These are phyloP conservation scores for Kazachstania sp. DNA, from an alignment of 1,139 yeast species.

Conservation along the genomic window DNA sequence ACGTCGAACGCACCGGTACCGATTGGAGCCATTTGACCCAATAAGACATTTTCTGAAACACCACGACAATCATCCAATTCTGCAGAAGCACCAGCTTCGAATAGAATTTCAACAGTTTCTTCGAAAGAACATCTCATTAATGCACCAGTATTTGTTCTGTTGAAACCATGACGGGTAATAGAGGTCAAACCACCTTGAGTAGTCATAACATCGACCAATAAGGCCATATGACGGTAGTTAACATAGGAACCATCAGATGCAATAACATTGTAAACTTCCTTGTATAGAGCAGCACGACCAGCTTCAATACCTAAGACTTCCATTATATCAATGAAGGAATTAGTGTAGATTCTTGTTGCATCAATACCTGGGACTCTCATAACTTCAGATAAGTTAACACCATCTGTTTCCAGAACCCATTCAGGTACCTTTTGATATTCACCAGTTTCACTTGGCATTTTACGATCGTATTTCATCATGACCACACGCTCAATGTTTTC, in stretches of 20 bases:
- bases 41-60: slow-evolving; percentile 93
- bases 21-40: slow-evolving; percentile 97
- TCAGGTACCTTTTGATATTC: slow-evolving; percentile 84
- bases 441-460: slow-evolving; percentile 72
- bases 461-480: slow-evolving; percentile 82
- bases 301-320: slow-evolving; percentile 98
- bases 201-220: slow-evolving; percentile 97
- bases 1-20: slow-evolving; percentile 99
- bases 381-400: slow-evolving; percentile 91
- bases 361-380: slow-evolving; percentile 95
- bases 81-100: slow-evolving; percentile 97
- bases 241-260: slow-evolving; percentile 99
- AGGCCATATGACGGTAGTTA: slow-evolving; percentile 96
- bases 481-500: slow-evolving; percentile 81
- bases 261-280: slow-evolving; percentile 91
- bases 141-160: slow-evolving; percentile 97
- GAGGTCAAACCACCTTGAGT: slow-evolving; percentile 98
- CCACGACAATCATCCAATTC: slow-evolving; percentile 98
- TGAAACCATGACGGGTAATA: slow-evolving; percentile 98
- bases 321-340: slow-evolving; percentile 91
- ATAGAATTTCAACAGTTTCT: slow-evolving; percentile 93
- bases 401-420: slow-evolving; percentile 98
- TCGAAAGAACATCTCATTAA: slow-evolving; percentile 99
- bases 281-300: slow-evolving; percentile 86
- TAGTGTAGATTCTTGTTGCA: slow-evolving; percentile 79